A percentile compares a stretch with the other conserved stretches of the same genome.
Evolutionary conservation across 179 eudicot species (phyloP).

Genomic region (Camellia oleifera): DNA sequence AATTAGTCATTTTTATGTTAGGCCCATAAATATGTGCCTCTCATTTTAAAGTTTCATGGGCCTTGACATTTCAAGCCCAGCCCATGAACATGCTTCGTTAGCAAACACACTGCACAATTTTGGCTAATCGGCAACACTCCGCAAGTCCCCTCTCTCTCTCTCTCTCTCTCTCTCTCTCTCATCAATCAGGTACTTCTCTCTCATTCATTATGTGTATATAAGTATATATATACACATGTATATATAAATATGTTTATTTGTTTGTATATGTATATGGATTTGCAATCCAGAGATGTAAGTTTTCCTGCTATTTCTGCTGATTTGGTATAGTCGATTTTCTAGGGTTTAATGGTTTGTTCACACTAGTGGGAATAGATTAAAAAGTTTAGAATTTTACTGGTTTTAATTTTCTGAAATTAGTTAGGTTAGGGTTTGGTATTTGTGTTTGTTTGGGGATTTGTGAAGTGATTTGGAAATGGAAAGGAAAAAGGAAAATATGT

Average conservation of each 20-base stretch:
- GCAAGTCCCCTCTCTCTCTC: neutral
- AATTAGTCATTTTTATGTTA: neutral
- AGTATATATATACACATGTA: no score
- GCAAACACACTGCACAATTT: neutral
- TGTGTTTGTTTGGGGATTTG: no score
- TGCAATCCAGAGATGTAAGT: neutral
- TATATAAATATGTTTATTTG: neutral
- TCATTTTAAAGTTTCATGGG: no score
- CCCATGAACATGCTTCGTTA: neutral
- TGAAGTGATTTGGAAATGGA: no score
- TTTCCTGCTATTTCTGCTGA: neutral
- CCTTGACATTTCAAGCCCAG: neutral
- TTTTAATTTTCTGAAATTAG: neutral
- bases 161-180: neutral
- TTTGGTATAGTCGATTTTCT: neutral
- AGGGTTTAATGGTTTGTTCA: slow-evolving; percentile 1
- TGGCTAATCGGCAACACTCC: neutral
- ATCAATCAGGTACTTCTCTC: slow-evolving; percentile 10
- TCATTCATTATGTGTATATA: neutral
- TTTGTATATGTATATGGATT: neutral
- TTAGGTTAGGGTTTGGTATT: neutral
- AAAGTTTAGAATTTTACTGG: neutral
- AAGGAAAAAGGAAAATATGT: no score
- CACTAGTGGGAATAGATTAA: neutral
- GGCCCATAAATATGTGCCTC: neutral